Conservation (phyloP, 768 basidiomycete species). For the Sporobolomyces pararoseus region DNA sequence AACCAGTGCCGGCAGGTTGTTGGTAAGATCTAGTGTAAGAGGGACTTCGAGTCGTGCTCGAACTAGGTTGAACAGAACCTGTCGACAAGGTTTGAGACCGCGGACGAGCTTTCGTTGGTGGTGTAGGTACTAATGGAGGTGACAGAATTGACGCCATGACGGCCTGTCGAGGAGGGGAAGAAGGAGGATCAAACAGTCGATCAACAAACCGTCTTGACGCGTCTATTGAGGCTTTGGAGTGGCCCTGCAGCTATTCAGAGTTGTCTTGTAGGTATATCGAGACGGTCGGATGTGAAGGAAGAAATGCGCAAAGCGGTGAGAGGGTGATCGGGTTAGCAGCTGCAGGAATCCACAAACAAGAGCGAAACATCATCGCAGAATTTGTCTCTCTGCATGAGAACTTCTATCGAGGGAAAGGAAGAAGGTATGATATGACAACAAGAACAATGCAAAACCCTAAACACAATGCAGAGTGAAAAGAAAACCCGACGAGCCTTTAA, state of each 20-base stretch:
- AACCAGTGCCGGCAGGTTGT: conserved; percentile 28
- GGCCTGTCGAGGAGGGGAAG: background rate
- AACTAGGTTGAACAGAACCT: background rate
- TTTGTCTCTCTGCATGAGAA: too few species aligned
- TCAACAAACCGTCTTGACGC: too few species aligned
- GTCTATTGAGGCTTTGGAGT: too few species aligned
- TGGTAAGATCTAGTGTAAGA: conserved; percentile 23
- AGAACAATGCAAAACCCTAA: background rate
- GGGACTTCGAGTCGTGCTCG: background rate
- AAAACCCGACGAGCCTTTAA: background rate
- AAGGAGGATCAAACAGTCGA: background rate
- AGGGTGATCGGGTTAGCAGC: too few species aligned
- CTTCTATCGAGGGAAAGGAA: background rate
- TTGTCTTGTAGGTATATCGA: too few species aligned
- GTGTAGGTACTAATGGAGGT: conserved; percentile 10
- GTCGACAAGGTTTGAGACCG: conserved; percentile 23
- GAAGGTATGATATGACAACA: conserved; percentile 9
- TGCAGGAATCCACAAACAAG: too few species aligned
- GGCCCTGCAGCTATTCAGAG: too few species aligned
- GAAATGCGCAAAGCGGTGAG: too few species aligned
- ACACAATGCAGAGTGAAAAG: background rate
- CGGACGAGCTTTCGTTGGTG: background rate
- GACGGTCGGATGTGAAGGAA: too few species aligned
- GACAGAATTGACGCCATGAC: conserved; percentile 11
- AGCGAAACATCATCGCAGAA: too few species aligned